phyloP scores from a whole-genome alignment of 169 alveolate species.

The Babesia bigemina region DNA sequence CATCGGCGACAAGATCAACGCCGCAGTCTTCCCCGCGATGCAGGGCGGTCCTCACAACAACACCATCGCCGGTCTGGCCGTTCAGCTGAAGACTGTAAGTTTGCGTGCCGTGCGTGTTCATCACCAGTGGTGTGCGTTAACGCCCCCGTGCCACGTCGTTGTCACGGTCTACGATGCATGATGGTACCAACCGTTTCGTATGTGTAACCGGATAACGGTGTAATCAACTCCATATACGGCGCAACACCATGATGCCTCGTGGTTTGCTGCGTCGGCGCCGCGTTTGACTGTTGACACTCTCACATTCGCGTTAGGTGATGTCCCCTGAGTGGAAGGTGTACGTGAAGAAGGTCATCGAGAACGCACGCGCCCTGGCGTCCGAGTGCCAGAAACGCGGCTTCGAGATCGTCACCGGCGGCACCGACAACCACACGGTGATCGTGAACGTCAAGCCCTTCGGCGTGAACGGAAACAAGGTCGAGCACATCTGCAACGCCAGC shows the following conservation, averaged over 20 bases:
- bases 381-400: constrained; percentile 74
- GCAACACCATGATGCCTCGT: too few relatives aligned
- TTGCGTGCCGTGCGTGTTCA: neutral
- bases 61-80: constrained; percentile 87
- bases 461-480: constrained; percentile 85
- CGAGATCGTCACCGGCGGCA: constrained; percentile 86
- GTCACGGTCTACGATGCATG: neutral
- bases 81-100: constrained; percentile 80
- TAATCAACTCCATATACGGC: too few relatives aligned
- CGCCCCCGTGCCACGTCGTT: neutral
- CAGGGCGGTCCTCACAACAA: constrained; percentile 97
- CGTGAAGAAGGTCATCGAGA: constrained; percentile 73
- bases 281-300: neutral
- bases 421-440: constrained; percentile 91
- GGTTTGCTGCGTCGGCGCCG: neutral
- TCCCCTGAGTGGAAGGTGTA: constrained; percentile 79
- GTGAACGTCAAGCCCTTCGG: constrained; percentile 83
- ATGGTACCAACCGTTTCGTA: neutral
- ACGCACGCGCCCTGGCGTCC: constrained; percentile 84
- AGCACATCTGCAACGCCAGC: constrained; percentile 84
- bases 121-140: neutral
- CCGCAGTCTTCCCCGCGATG: constrained; percentile 95
- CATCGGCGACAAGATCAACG: constrained; percentile 88
- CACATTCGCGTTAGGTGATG: constrained; percentile 16
- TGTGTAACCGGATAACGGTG: neutral